Conservation (phyloP, 1,284 basidiomycete species). For the Naganishia cerealis region DNA sequence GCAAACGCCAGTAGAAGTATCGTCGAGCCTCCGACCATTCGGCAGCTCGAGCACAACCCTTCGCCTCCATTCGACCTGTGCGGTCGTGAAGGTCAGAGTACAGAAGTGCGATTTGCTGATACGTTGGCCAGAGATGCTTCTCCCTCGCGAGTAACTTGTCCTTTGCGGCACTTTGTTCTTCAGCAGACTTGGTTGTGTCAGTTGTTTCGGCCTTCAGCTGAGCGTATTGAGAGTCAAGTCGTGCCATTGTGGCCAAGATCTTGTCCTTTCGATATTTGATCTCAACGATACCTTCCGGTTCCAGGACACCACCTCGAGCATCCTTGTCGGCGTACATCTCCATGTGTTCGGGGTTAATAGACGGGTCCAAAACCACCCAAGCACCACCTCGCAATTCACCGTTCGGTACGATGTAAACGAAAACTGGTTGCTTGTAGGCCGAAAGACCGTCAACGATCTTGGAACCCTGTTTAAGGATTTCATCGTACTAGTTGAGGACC, state of each 20-base stretch:
- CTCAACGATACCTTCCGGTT: constrained; percentile 96
- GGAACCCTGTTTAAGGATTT: constrained; percentile 87
- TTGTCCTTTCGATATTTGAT: constrained; percentile 81
- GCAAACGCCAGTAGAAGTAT: constrained; percentile 93
- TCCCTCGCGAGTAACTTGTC: constrained; percentile 75
- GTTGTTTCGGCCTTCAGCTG: constrained; percentile 76
- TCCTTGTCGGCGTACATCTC: constrained; percentile 98
- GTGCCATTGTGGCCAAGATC: constrained; percentile 85
- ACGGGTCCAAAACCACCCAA: constrained; percentile 98
- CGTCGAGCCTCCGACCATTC: constrained; percentile 87
- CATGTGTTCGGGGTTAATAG: constrained; percentile 95
- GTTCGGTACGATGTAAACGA: constrained; percentile 97
- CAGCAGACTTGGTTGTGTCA: constrained; percentile 67
- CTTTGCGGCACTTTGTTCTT: constrained; percentile 70
- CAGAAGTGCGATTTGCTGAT: constrained; percentile 87
- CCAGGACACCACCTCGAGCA: constrained; percentile 92
- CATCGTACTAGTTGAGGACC: constrained; percentile 63
- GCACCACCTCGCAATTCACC: constrained; percentile 98
- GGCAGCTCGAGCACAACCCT: constrained; percentile 80
- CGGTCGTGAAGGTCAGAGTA: constrained; percentile 95
- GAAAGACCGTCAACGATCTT: constrained; percentile 98
- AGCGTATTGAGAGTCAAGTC: constrained; percentile 83
- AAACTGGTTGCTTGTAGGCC: constrained; percentile 96
- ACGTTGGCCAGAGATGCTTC: constrained; percentile 79
- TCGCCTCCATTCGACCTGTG: constrained; percentile 94